Percentiles rank a stretch among this genome's conserved stretches.
phyloP scores from a whole-genome alignment of 2,329 filamentous ascomycete species.

The Aspergillus arachidicola region DNA sequence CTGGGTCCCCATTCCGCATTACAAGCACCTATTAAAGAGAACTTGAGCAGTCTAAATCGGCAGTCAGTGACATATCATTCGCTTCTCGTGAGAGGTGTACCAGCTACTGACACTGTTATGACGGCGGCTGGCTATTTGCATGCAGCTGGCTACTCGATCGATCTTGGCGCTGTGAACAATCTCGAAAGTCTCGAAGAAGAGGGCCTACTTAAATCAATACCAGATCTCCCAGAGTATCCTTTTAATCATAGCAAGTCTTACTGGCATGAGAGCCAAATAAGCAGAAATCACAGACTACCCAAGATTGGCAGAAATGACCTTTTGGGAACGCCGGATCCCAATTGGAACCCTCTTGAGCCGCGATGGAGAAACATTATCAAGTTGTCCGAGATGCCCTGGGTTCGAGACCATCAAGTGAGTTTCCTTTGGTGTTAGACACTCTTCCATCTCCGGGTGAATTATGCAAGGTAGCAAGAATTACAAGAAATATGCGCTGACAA shows the following conservation, averaged over 20 bases:
- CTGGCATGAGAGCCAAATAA: not conserved
- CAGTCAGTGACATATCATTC: not conserved
- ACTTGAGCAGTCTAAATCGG: not conserved
- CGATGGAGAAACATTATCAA: not conserved
- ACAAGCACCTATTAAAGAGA: constrained; percentile 32
- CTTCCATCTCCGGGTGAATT: rapidly evolving
- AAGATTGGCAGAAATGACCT: not conserved
- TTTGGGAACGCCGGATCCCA: not conserved
- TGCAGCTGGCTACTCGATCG: not conserved
- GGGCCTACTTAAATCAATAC: not conserved
- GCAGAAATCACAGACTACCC: not conserved
- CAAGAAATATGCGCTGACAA: not conserved
- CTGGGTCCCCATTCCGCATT: constrained; percentile 37
- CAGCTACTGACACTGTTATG: constrained; percentile 3
- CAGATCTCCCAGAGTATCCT: not conserved
- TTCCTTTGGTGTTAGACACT: not conserved
- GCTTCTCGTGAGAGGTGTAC: not conserved
- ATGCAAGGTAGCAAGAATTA: not conserved
- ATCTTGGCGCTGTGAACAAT: not conserved
- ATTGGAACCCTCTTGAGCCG: constrained; percentile 1
- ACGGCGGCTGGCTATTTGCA: not conserved
- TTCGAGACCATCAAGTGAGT: not conserved
- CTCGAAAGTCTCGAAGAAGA: not conserved
- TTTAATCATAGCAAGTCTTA: not conserved
- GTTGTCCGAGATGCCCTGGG: not conserved